Conservation (phyloP, 495 filamentous ascomycete species). For the Neurospora sp. region DNA sequence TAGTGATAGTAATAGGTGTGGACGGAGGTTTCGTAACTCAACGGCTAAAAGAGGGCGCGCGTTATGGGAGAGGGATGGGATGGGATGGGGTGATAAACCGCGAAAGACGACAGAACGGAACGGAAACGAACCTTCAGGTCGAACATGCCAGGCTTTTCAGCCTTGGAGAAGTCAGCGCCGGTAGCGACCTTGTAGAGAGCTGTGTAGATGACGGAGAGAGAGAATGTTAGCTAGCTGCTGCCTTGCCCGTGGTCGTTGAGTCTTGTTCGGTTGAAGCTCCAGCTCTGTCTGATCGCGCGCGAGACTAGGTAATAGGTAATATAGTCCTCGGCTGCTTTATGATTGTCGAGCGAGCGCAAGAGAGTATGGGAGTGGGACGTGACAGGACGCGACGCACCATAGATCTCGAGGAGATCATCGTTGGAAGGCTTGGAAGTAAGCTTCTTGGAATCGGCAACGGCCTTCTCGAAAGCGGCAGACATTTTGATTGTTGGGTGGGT, state of each 20-base stretch:
- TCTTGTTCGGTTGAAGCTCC: background rate
- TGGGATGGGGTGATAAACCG: background rate
- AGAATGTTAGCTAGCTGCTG: conserved; percentile 2
- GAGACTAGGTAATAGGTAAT: background rate
- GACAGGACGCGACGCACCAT: conserved; percentile 22
- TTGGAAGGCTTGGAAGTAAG: conserved; percentile 49
- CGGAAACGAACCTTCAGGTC: conserved; percentile 44
- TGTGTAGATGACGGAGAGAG: conserved; percentile 6
- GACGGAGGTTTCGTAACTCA: background rate
- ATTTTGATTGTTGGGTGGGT: conserved; percentile 20
- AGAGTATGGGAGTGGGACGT: background rate
- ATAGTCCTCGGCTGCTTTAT: background rate
- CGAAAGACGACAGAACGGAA: background rate
- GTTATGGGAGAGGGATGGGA: background rate
- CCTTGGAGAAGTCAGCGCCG: conserved; percentile 36
- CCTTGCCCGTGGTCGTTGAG: background rate
- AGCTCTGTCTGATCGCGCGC: background rate
- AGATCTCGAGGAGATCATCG: conserved; percentile 45
- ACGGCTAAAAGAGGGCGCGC: background rate
- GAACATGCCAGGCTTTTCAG: conserved; percentile 38
- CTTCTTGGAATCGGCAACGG: conserved; percentile 55
- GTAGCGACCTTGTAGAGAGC: conserved; percentile 44
- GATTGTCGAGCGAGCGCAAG: background rate
- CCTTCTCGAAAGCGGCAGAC: conserved; percentile 44
- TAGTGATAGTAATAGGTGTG: too few species aligned